These are phyloP conservation scores for Cicer bijugum DNA, from an alignment of 306 rosid genomes.

Conservation along the genomic window DNA sequence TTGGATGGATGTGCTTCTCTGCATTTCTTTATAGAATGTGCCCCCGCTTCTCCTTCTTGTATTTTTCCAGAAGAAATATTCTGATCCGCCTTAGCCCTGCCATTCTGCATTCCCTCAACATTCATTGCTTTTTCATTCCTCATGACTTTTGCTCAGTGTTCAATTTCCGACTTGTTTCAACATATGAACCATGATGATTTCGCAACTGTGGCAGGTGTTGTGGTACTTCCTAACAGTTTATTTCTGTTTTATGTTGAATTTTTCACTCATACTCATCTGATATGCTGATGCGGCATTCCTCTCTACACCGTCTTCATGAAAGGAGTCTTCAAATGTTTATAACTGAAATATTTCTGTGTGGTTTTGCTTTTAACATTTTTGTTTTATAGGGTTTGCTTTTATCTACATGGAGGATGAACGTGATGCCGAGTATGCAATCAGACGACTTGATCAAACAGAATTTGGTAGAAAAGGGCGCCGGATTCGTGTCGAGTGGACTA, in stretches of 20 bases:
- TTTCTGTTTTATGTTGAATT: slow-evolving; percentile 45
- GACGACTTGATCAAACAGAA: slow-evolving; percentile 84
- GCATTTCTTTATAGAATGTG: slow-evolving; percentile 88
- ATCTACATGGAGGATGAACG: slow-evolving; percentile 85
- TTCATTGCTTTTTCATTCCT: slow-evolving; percentile 87
- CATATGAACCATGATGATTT: slow-evolving; percentile 77
- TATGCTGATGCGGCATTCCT: slow-evolving; percentile 43
- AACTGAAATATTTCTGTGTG: slow-evolving; percentile 31
- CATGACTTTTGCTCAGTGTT: slow-evolving; percentile 87
- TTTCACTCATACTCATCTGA: slow-evolving; percentile 38
- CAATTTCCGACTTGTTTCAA: slow-evolving; percentile 86
- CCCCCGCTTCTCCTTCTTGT: slow-evolving; percentile 75
- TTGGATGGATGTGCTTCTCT: slow-evolving; percentile 82
- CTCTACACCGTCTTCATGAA: slow-evolving; percentile 30
- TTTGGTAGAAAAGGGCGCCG: slow-evolving; percentile 86
- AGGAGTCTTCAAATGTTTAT: slow-evolving; percentile 28
- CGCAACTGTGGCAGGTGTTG: slow-evolving; percentile 83
- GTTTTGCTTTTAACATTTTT: slow-evolving; percentile 46
- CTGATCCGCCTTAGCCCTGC: slow-evolving; percentile 80
- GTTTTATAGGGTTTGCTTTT: slow-evolving; percentile 74
- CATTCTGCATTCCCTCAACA: slow-evolving; percentile 77
- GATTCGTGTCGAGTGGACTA: slow-evolving; percentile 87
- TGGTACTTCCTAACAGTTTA: slow-evolving; percentile 66
- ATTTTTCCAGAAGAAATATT: slow-evolving; percentile 75
- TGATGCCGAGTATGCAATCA: slow-evolving; percentile 86